A percentile compares a stretch with the other conserved stretches of the same genome.
These are phyloP conservation scores for Talaromyces wortmannii DNA, from an alignment of 495 filamentous ascomycete species.

Conservation along the genomic window DNA sequence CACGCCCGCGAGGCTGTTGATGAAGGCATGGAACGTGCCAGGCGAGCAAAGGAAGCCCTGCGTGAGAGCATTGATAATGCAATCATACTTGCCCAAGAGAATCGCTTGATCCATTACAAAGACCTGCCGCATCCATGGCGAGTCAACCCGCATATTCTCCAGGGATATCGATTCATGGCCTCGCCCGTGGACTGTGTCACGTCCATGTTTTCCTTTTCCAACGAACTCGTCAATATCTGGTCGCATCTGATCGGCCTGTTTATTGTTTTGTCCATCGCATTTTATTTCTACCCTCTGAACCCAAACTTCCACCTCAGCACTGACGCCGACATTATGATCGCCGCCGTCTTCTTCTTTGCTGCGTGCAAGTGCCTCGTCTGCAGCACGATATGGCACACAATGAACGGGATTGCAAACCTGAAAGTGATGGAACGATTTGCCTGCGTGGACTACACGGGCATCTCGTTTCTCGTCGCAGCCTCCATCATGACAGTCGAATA, in stretches of 20 bases:
- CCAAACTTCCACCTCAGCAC: slow-evolving; percentile 81
- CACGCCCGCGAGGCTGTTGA: slow-evolving; percentile 65
- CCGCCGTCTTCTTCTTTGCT: slow-evolving; percentile 93
- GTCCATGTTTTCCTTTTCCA: slow-evolving; percentile 76
- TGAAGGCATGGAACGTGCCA: slow-evolving; percentile 74
- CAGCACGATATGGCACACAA: slow-evolving; percentile 95
- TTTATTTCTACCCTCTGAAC: slow-evolving; percentile 90
- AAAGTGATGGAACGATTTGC: slow-evolving; percentile 89
- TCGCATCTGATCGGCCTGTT: slow-evolving; percentile 83
- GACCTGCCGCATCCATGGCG: slow-evolving; percentile 90
- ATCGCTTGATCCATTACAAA: slow-evolving; percentile 79
- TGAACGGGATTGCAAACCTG: slow-evolving; percentile 90
- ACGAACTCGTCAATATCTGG: slow-evolving; percentile 98
- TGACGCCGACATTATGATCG: slow-evolving; percentile 79
- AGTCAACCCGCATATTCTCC: slow-evolving; percentile 86
- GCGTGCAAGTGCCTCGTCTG: slow-evolving; percentile 94
- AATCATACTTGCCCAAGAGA: slow-evolving; percentile 68
- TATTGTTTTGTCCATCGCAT: slow-evolving; percentile 80
- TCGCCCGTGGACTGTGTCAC: slow-evolving; percentile 79
- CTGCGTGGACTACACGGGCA: slow-evolving; percentile 97
- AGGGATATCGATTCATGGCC: slow-evolving; percentile 88
- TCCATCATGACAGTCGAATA: slow-evolving; percentile 99
- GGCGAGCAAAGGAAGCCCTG: slow-evolving; percentile 66
- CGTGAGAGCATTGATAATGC: slow-evolving; percentile 77
- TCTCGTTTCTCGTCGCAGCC: slow-evolving; percentile 90